A percentile compares a stretch with the other conserved stretches of the same genome.
These are phyloP conservation scores for Chloranthus sessilifolius DNA, from an alignment of 164 flowering plant genomes.

Conservation along the genomic window DNA sequence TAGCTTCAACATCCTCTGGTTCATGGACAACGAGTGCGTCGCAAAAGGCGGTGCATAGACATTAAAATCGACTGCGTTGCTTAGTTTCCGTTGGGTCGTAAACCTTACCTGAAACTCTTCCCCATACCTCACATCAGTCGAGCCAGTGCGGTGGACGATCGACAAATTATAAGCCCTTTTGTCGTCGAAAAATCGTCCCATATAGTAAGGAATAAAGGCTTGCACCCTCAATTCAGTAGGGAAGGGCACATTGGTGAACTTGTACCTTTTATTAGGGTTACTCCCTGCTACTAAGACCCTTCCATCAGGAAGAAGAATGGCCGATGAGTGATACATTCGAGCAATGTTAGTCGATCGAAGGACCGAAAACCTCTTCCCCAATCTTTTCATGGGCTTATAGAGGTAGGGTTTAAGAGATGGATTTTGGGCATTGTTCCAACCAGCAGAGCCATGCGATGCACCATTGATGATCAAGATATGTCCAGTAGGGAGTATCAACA, in stretches of 20 bases:
- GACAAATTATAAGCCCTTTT: constrained; percentile 40
- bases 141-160: constrained; percentile 7
- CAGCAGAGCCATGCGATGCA: constrained; percentile 47
- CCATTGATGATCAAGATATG: constrained; percentile 59
- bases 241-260: constrained; percentile 30
- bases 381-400: constrained; percentile 35
- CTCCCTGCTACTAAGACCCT: constrained; percentile 66
- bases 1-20: constrained; percentile 64
- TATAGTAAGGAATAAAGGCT: constrained; percentile 46
- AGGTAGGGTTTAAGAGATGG: constrained; percentile 48
- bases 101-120: constrained; percentile 39
- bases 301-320: constrained; percentile 61
- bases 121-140: constrained; percentile 25
- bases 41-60: constrained; percentile 61
- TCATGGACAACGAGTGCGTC: constrained; percentile 59
- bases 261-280: constrained; percentile 49
- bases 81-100: constrained; percentile 24
- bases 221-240: constrained; percentile 67
- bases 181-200: constrained; percentile 25
- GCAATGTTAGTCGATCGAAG: constrained; percentile 38
- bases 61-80: constrained; percentile 27
- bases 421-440: constrained; percentile 39
- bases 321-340: constrained; percentile 72
- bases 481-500: constrained; percentile 64
- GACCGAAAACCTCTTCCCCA: constrained; percentile 38